phyloP scores from a whole-genome alignment of 495 filamentous ascomycete genomes.

The Aspergillus mulundensis region DNA sequence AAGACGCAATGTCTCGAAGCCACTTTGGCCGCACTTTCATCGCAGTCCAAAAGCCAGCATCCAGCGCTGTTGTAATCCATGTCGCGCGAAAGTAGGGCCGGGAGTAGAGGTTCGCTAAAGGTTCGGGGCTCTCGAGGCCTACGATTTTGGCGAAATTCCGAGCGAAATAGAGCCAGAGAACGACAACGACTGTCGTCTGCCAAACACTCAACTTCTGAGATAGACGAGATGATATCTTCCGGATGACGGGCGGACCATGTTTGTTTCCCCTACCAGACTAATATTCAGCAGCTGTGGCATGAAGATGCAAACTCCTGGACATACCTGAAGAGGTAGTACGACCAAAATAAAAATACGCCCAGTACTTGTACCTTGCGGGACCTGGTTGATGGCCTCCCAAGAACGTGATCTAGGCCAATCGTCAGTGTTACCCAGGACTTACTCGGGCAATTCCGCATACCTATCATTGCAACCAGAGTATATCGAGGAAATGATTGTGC shows the following conservation, averaged over 20 bases:
- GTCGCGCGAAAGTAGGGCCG: constrained; percentile 95
- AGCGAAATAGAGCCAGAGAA: constrained; percentile 85
- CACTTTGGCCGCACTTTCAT: constrained; percentile 85
- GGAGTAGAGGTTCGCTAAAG: constrained; percentile 89
- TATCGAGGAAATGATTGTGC: not conserved
- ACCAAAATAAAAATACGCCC: constrained; percentile 88
- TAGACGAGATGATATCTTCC: constrained; percentile 66
- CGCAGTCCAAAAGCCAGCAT: constrained; percentile 97
- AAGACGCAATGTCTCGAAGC: constrained; percentile 73
- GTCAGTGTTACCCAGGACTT: constrained; percentile 2
- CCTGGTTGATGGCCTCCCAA: constrained; percentile 83
- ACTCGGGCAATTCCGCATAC: constrained; percentile 16
- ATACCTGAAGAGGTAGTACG: constrained; percentile 71
- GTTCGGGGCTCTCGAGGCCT: constrained; percentile 87
- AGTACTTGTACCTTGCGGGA: constrained; percentile 93
- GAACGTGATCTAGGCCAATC: constrained; percentile 66
- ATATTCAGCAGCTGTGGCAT: not conserved
- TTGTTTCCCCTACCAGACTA: constrained; percentile 62
- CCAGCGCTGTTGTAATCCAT: constrained; percentile 91
- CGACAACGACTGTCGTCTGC: constrained; percentile 83
- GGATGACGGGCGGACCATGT: constrained; percentile 78
- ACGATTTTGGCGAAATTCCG: constrained; percentile 92
- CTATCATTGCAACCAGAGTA: constrained; percentile 32
- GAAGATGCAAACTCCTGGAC: constrained; percentile 6
- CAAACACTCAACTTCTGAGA: constrained; percentile 71